A percentile compares a stretch with the other conserved stretches of the same genome.
Evolutionary conservation across 192 early-diverging fungal genomes (phyloP).

Genomic region (Entomortierella beljakovae): DNA sequence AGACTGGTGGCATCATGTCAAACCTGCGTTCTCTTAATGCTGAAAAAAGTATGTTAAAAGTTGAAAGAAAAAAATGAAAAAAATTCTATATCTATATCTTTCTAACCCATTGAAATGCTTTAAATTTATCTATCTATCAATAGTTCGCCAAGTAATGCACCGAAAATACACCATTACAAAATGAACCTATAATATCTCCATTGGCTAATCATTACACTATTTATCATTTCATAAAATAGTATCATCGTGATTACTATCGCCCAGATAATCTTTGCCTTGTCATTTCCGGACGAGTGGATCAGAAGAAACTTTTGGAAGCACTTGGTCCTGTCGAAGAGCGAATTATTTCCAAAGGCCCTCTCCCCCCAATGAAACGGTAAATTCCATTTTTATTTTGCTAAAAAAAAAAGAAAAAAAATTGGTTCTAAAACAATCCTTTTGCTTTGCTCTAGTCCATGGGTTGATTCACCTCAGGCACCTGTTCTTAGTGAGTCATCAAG

Average conservation of each 20-base stretch:
- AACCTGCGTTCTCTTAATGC: conserved; percentile 64
- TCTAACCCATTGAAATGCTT: not conserved
- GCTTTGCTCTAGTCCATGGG: conserved; percentile 64
- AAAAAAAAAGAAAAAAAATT: not conserved
- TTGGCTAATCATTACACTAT: too few relatives aligned
- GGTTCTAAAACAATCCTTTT: not conserved
- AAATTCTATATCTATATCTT: too few relatives aligned
- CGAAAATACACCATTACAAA: too few relatives aligned
- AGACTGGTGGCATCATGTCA: conserved; percentile 73
- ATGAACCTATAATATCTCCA: not conserved
- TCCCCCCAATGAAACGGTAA: conserved; percentile 60
- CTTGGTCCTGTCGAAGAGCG: conserved; percentile 63
- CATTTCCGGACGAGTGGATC: conserved; percentile 63
- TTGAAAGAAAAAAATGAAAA: too few relatives aligned
- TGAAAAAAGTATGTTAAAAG: conserved; percentile 61
- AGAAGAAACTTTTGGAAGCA: conserved; percentile 54
- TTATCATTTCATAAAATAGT: conserved; percentile 16
- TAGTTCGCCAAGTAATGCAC: conserved; percentile 50
- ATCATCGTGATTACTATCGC: conserved; percentile 70
- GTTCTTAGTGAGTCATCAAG: conserved; percentile 55
- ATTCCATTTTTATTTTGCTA: not conserved
- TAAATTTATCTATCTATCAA: not conserved
- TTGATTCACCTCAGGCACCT: conserved; percentile 60
- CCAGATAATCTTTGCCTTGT: conserved; percentile 72
- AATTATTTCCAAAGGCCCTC: conserved; percentile 62